Conservation (phyloP, 345 rosid species). For the Cardamine resedifolia region DNA sequence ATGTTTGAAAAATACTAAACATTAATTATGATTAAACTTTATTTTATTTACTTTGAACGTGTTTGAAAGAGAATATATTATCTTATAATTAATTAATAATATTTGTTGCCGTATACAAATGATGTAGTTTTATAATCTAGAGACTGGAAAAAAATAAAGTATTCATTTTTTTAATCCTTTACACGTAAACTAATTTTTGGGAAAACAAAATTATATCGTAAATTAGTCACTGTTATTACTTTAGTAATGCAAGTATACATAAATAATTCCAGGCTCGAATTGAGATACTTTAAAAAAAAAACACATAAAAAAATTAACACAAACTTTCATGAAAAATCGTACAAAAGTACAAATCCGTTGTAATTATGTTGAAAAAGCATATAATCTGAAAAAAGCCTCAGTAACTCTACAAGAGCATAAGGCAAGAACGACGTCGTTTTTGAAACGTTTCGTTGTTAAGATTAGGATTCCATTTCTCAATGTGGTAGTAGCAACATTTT, state of each 20-base stretch:
- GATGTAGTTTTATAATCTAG: background rate
- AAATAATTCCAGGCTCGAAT: background rate
- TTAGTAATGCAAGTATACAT: background rate
- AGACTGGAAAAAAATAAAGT: background rate
- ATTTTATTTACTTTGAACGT: conserved; percentile 11
- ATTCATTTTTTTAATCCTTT: background rate
- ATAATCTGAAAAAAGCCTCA: conserved; percentile 1
- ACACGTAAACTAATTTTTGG: background rate
- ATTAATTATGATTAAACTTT: background rate
- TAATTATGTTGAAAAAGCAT: conserved; percentile 1
- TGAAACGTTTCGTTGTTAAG: background rate
- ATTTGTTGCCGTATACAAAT: background rate
- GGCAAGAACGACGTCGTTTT: conserved; percentile 23
- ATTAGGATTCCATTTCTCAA: conserved; percentile 37
- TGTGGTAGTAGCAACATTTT: conserved; percentile 23
- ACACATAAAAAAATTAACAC: background rate
- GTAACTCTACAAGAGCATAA: conserved; percentile 7
- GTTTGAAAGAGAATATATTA: background rate
- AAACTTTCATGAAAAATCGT: conserved; percentile 33
- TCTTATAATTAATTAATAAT: background rate
- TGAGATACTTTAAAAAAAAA: background rate
- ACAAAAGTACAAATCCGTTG: conserved; percentile 31
- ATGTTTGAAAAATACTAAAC: background rate
- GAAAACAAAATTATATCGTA: background rate
- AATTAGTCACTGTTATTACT: background rate